A percentile compares a stretch with the other conserved stretches of the same genome.
phyloP scores from a whole-genome alignment of 2,329 filamentous ascomycete genomes.

The Fusarium gaditjirri region DNA sequence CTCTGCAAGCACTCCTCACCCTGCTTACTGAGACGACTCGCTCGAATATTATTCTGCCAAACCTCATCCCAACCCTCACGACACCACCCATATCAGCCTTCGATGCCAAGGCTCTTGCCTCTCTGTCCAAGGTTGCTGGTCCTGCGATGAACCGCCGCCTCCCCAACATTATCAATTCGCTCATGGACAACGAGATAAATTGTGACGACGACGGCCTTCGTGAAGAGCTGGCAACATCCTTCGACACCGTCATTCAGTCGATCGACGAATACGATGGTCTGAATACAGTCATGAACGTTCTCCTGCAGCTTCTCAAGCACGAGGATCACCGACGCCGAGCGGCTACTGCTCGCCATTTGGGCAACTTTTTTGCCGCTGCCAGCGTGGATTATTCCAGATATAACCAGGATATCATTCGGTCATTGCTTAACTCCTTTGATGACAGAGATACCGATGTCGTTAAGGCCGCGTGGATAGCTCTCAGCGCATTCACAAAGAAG shows the following conservation, averaged over 20 bases:
- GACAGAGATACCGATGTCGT: constrained; percentile 86
- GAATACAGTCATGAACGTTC: constrained; percentile 94
- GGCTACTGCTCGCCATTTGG: constrained; percentile 80
- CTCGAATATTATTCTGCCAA: constrained; percentile 96
- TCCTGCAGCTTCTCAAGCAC: constrained; percentile 88
- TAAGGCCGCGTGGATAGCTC: constrained; percentile 87
- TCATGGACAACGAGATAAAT: constrained; percentile 91
- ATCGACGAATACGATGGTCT: constrained; percentile 97
- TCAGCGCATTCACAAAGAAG: constrained; percentile 87
- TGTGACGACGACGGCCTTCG: constrained; percentile 79
- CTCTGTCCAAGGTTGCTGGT: constrained; percentile 89
- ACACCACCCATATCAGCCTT: constrained; percentile 91
- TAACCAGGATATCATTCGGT: constrained; percentile 93
- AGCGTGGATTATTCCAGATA: constrained; percentile 94
- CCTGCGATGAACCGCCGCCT: constrained; percentile 90
- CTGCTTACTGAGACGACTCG: constrained; percentile 92
- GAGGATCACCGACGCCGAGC: constrained; percentile 89
- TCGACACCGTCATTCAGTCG: constrained; percentile 89
- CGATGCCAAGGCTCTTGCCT: constrained; percentile 94
- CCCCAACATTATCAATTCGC: constrained; percentile 88
- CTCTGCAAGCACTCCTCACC: constrained; percentile 90
- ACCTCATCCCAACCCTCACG: constrained; percentile 92
- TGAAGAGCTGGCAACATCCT: constrained; percentile 79
- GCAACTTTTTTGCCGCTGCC: constrained; percentile 84
- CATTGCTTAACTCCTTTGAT: constrained; percentile 90